Conservation (phyloP, 2,329 filamentous ascomycete species). For the Ceratocystis harringtonii region DNA sequence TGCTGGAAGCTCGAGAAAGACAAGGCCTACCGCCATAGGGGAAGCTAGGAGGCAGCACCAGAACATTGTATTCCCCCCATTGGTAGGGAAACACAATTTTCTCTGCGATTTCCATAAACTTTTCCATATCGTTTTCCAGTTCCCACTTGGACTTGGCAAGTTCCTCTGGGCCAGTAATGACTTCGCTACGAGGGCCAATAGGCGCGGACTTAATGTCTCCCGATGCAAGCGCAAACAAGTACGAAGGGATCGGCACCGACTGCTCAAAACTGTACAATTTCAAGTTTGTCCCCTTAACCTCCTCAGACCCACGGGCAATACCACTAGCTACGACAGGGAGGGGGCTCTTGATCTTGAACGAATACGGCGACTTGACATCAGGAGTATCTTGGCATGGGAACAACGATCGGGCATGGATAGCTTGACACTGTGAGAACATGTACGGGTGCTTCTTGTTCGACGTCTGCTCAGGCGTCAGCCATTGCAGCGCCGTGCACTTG, state of each 20-base stretch:
- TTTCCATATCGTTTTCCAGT: slow-evolving; percentile 79
- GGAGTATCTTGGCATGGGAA: slow-evolving; percentile 97
- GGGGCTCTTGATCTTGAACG: slow-evolving; percentile 73
- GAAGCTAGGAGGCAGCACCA: slow-evolving; percentile 80
- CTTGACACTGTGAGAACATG: slow-evolving; percentile 97
- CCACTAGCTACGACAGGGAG: slow-evolving; percentile 88
- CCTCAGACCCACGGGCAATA: slow-evolving; percentile 37
- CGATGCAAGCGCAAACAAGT: slow-evolving; percentile 82
- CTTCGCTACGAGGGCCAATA: slow-evolving; percentile 71
- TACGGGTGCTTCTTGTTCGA: slow-evolving; percentile 93
- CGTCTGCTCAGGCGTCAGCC: slow-evolving; percentile 86
- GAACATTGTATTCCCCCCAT: slow-evolving; percentile 91
- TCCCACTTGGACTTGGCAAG: slow-evolving; percentile 77
- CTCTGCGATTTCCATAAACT: slow-evolving; percentile 78
- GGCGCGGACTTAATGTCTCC: slow-evolving; percentile 75
- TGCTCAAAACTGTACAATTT: slow-evolving; percentile 78
- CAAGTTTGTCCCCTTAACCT: slow-evolving; percentile 34
- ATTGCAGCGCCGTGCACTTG: slow-evolving; percentile 83
- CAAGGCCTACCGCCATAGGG: slow-evolving; percentile 56
- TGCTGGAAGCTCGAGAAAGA: not conserved
- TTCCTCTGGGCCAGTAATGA: slow-evolving; percentile 80
- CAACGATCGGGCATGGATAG: slow-evolving; percentile 83
- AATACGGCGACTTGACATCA: slow-evolving; percentile 90
- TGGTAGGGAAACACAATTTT: slow-evolving; percentile 69
- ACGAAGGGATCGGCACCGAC: slow-evolving; percentile 81